Conservation (phyloP, 768 basidiomycete genomes). For the Psilocybe subaeruginosa region DNA sequence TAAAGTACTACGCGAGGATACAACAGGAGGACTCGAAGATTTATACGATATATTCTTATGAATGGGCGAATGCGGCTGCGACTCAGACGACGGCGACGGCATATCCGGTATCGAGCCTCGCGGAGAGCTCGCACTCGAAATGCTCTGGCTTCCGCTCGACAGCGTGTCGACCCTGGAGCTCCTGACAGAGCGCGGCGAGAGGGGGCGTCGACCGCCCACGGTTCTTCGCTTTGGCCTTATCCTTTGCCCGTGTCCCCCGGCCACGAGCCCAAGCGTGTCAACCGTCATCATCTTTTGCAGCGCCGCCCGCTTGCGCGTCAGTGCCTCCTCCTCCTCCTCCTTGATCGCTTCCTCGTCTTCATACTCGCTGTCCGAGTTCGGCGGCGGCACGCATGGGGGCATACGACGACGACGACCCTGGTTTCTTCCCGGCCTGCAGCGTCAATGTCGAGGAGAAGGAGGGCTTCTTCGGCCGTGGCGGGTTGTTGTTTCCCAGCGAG, state of each 20-base stretch:
- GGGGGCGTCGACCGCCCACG: constrained; percentile 45
- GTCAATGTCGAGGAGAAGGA: constrained; percentile 75
- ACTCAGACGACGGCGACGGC: constrained; percentile 67
- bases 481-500: too few relatives aligned
- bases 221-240: constrained; percentile 26
- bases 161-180: constrained; percentile 37
- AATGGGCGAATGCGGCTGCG: constrained; percentile 55
- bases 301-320: constrained; percentile 69
- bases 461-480: constrained; percentile 54
- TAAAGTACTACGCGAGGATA: constrained; percentile 58
- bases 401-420: constrained; percentile 21
- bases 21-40: constrained; percentile 62
- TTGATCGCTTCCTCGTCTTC: constrained; percentile 64
- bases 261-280: constrained; percentile 75
- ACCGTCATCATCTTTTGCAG: constrained; percentile 75
- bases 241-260: constrained; percentile 39
- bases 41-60: constrained; percentile 56
- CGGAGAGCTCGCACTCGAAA: constrained; percentile 75
- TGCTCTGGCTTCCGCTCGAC: constrained; percentile 61
- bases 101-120: constrained; percentile 83
- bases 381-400: constrained; percentile 44
- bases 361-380: constrained; percentile 57
- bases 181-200: constrained; percentile 36
- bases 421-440: constrained; percentile 51
- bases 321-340: too few relatives aligned